Conservation (phyloP, 2,329 filamentous ascomycete species). For the Botrytis byssoidea region DNA sequence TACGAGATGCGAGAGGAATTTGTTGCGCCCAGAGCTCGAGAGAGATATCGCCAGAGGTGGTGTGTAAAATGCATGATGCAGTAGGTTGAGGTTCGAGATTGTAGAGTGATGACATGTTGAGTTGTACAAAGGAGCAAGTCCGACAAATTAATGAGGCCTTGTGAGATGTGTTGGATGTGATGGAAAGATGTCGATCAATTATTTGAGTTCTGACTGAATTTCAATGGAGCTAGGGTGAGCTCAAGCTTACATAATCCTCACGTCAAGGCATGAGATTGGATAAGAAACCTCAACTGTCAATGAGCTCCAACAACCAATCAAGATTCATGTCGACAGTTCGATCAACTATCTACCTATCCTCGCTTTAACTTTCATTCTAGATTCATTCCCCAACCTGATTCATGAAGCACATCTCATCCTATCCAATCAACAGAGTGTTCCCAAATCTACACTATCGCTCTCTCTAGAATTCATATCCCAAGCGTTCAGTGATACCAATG, state of each 20-base stretch:
- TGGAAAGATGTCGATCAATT: neutral
- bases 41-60: slow-evolving; percentile 82
- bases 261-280: neutral
- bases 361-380: neutral
- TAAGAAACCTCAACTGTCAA: neutral
- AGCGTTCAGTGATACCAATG: neutral
- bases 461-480: neutral
- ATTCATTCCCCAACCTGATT: neutral
- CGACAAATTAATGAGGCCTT: slow-evolving; percentile 33
- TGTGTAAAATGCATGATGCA: slow-evolving; percentile 86
- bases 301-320: neutral
- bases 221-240: neutral
- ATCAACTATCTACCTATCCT: neutral
- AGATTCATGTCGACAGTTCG: neutral
- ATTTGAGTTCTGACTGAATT: neutral
- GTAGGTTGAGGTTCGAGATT: slow-evolving; percentile 94
- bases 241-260: neutral
- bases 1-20: slow-evolving; percentile 84
- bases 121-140: slow-evolving; percentile 7
- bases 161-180: neutral
- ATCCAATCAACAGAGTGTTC: neutral
- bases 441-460: neutral
- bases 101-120: slow-evolving; percentile 80
- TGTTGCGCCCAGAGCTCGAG: slow-evolving; percentile 96
- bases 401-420: neutral